A percentile compares a stretch with the other conserved stretches of the same genome.
Evolutionary conservation across 1,139 yeast species (phyloP).

Genomic region (Taphrina flavorubra): DNA sequence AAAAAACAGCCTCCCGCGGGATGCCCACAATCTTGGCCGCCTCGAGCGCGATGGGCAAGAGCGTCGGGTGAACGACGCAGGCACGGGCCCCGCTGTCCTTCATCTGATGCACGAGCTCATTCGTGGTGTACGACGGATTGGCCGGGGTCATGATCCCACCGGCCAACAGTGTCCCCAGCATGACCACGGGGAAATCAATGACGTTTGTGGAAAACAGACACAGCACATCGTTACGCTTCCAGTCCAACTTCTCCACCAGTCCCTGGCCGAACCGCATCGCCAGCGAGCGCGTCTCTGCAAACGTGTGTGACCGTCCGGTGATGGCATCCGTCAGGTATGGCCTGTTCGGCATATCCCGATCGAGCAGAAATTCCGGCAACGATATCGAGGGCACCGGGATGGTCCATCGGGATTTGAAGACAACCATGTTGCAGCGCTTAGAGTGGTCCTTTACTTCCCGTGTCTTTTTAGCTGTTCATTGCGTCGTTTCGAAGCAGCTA

Average conservation of each 20-base stretch:
- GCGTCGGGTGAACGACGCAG: constrained; percentile 47
- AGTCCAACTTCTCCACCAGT: constrained; percentile 47
- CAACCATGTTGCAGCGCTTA: neutral
- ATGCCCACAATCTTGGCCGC: constrained; percentile 48
- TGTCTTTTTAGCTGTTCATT: no score
- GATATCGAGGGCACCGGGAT: constrained; percentile 14
- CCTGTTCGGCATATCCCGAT: constrained; percentile 32
- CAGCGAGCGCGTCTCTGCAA: constrained; percentile 12
- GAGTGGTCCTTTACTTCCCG: no score
- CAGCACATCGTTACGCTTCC: constrained; percentile 50
- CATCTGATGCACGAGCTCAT: constrained; percentile 53
- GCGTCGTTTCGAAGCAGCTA: no score
- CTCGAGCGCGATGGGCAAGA: constrained; percentile 46
- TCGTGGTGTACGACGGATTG: constrained; percentile 50
- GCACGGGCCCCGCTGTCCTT: constrained; percentile 49
- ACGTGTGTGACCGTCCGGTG: constrained; percentile 27
- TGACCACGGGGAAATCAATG: constrained; percentile 50
- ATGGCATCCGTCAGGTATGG: constrained; percentile 36
- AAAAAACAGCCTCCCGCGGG: constrained; percentile 22
- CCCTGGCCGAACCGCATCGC: constrained; percentile 37
- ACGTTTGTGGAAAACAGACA: constrained; percentile 50
- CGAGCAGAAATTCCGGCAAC: constrained; percentile 34
- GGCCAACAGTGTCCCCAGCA: constrained; percentile 50
- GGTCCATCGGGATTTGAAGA: constrained; percentile 12
- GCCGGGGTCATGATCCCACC: constrained; percentile 54